Base-by-base conservation (phyloP, 306 rosid species). In the Prinsepia uniflora region DNA sequence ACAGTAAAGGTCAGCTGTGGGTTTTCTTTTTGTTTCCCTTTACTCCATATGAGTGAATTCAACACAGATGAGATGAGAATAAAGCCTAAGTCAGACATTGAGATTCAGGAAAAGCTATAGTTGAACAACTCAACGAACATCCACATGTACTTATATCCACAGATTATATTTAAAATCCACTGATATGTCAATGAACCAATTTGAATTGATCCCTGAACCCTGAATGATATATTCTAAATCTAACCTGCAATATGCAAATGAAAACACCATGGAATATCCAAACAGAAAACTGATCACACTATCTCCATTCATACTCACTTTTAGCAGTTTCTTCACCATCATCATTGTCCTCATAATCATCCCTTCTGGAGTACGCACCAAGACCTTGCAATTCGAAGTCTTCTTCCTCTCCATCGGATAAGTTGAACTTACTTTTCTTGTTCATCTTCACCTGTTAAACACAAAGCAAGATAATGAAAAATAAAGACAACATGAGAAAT, bases 391-490 rank as follows among this genome's bases (percentile, higher is more conserved):
- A 19, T 55, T 76, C 87, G 58, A 78, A 86, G 8, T 82, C 86
- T 0, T 83, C 94, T 19, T 94, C 97, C 47, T 87, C 99, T 74
- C 85, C 97, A 50, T 94, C 97, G 0, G 91, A 85, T 79, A 94
- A 89, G 63, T 89, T 89, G 71, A 77, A 91, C 85, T 85, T 91
- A 84, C 88, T 84, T 74, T 82, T 89, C 83, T 90, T 94, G 77
- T 63, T 82, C 67, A 65, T 10, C 76, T 91, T 94, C 81, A 89
- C 19, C 99, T 94, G 54, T 48, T 50, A 9, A 36, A 68, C 5
- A 7, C 11, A 20, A 64, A 64, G n/a, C 20, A 59, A 7, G 64
- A 14, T 10, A 17, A 61, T 36, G 30, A 48, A 17, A n/a, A 2
- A 12, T 6, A 4, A 17, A 20, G 13, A 9, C 0, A 30, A 47